Evolutionary conservation across 78 protist species (phyloP), one percentile per base, ranked within the genome.

Genomic region (Dictyostelium brefeldianum): DNA sequence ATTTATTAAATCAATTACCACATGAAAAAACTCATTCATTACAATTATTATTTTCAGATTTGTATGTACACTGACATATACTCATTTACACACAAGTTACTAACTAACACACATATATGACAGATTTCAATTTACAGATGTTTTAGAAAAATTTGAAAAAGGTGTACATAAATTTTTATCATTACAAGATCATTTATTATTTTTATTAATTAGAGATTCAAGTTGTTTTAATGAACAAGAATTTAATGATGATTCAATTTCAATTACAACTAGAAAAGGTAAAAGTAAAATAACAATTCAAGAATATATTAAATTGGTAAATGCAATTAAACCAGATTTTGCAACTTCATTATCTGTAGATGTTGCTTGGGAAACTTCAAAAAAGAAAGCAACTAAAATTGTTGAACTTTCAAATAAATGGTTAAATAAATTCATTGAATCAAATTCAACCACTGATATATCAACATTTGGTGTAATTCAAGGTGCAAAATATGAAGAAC

Each of bases 91-190:
- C 22, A 59, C 7, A 36, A 3, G 43, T 36, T 36, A 36, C 43
- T 36, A 36, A 36, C 2, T 3, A 3, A 36, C 43, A 36, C 43
- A 36, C 43, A 36, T 12, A 11, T 25, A 29, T 48, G 8, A 53
- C 51, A 87, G 92, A 56, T 79, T 22, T 75, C 92, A 87, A 50
- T 87, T 87, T 50, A 29, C 47, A 65, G 84, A 87, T 77, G 79
- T 77, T 11, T 77, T 87, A 29, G 79, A 87, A n/a, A 87, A 87
- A n/a, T 87, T 59, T 77, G 62, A 20, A 12, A 77, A 87, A 78
- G 93, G 93, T 25, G 69, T 20, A 64, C 93, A 87, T 77, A 31
- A 74, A 50, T 87, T 87, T 25, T 51, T 87, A 17, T 67, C 83
- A 75, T 77, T 87, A 43, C 51, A 87, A 5, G 84, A 87, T 20